Percentiles rank a stretch among this genome's conserved stretches.
phyloP scores from a whole-genome alignment of 495 filamentous ascomycete genomes.

The Delitschia confertaspora region DNA sequence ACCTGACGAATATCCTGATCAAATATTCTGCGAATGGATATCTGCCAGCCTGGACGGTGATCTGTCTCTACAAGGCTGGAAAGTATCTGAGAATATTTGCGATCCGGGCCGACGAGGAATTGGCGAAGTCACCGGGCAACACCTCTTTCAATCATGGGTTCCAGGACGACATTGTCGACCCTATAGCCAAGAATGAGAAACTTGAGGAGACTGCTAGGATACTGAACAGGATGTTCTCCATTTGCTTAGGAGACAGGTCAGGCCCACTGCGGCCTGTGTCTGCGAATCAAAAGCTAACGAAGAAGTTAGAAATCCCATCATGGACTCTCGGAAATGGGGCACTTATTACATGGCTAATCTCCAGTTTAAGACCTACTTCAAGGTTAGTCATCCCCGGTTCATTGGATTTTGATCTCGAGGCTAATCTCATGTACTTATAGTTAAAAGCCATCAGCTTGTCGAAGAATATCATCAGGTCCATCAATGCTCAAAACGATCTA shows the following conservation, averaged over 20 bases:
- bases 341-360: slow-evolving; percentile 88
- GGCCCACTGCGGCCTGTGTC: slow-evolving; percentile 14
- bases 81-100: slow-evolving; percentile 81
- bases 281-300: slow-evolving; percentile 18
- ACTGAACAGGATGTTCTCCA: slow-evolving; percentile 77
- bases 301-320: slow-evolving; percentile 52
- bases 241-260: slow-evolving; percentile 84
- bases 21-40: slow-evolving; percentile 56
- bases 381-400: slow-evolving; percentile 35
- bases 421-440: slow-evolving; percentile 28
- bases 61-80: slow-evolving; percentile 74
- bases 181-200: slow-evolving; percentile 63
- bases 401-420: background rate
- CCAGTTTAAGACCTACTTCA: slow-evolving; percentile 97
- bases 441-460: slow-evolving; percentile 79
- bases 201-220: slow-evolving; percentile 82
- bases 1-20: slow-evolving; percentile 59
- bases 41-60: slow-evolving; percentile 75
- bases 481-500: slow-evolving; percentile 69
- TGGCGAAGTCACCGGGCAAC: slow-evolving; percentile 40
- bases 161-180: slow-evolving; percentile 66
- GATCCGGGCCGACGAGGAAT: slow-evolving; percentile 70
- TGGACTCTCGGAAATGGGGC: slow-evolving; percentile 94
- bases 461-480: slow-evolving; percentile 77
- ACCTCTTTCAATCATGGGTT: slow-evolving; percentile 43